These are phyloP conservation scores for Emericellopsis terricola DNA, from an alignment of 495 filamentous ascomycete genomes.

Conservation along the genomic window DNA sequence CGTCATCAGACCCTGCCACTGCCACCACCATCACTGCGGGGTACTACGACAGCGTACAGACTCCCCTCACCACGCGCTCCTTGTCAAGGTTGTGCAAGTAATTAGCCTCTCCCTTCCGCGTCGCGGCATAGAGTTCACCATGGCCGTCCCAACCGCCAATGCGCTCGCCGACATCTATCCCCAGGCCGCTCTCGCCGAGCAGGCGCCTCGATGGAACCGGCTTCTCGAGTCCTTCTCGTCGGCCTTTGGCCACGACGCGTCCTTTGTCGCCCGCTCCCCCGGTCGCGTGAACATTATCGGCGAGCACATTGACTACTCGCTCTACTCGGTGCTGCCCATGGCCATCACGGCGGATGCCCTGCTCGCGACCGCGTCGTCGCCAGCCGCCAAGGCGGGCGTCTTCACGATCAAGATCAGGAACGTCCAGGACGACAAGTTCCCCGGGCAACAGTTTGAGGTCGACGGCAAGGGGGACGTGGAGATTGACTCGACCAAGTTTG, in stretches of 20 bases:
- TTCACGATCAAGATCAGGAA: constrained; percentile 50
- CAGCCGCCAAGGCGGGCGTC: constrained; percentile 15
- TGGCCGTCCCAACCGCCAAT: constrained; percentile 38
- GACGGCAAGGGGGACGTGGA: constrained; percentile 48
- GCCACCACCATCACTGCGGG: too few species aligned
- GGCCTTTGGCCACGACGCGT: constrained; percentile 48
- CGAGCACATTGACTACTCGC: constrained; percentile 97
- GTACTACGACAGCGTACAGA: too few species aligned
- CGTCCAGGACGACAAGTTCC: constrained; percentile 58
- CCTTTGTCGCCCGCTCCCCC: constrained; percentile 79
- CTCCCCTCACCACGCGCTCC: too few species aligned
- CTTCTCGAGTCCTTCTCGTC: constrained; percentile 56
- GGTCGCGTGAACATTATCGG: constrained; percentile 97
- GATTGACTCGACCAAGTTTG: constrained; percentile 66
- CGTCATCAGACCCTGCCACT: too few species aligned
- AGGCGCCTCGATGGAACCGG: constrained; percentile 49
- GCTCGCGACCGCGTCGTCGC: constrained; percentile 56
- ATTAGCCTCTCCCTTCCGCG: too few species aligned
- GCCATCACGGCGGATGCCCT: constrained; percentile 82
- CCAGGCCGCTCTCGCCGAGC: constrained; percentile 32
- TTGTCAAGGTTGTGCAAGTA: too few species aligned
- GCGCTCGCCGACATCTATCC: constrained; percentile 54
- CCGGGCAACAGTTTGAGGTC: constrained; percentile 56
- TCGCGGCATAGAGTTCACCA: too few species aligned
- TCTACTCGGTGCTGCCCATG: constrained; percentile 92